Evolutionary conservation across 139 green algal genomes (phyloP), one percentile per base, ranked within the genome.

Genomic region (Chlamydomonas schloesseri): DNA sequence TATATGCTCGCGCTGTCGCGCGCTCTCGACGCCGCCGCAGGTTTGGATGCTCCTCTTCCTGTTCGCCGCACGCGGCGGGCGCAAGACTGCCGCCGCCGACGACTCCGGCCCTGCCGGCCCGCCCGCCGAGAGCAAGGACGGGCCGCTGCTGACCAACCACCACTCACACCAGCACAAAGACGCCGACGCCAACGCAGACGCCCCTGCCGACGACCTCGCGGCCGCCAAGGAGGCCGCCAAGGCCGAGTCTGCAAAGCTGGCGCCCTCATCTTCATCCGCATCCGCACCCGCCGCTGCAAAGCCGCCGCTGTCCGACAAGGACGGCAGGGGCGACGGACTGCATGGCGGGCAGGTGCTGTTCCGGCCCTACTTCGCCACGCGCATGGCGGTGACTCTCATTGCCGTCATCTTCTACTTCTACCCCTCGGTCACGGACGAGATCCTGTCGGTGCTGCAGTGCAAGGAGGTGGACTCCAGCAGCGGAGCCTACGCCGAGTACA

Each of bases 381-480:
- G 80, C 14, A 67, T 86, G 67, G 28, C 70, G n/a, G 68, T 86
- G 14, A 86, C 80, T 0, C 8, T 34, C 47, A n/a, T 86, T 50
- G 21, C 20, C 0, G 33, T 42, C 24, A 42, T 86, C 31, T 86
- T 86, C 33, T 86, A 86, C 68, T 86, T 86, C 50, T 86, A 86
- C 50, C 78, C 78, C 28, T 34, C 31, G 64, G 78, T 71, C 14
- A 71, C 64, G 64, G 64, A 71, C 64, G n/a, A 36, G 29, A 37
- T 71, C n/a, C 64, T 71, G 29, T 71, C 64, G 29, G n/a, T 71
- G 29, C 64, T 71, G 64, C 64, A 42, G 64, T 71, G 64, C 64
- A 20, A 71, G 29, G 64, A 71, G n/a, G 29, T 71, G 64, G 64
- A 71, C 64, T 21, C n/a, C 1, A 11, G 26, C 1, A 29, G 2